Base-by-base conservation (phyloP, 2,329 filamentous ascomycete species). In the Thelonectria olida region DNA sequence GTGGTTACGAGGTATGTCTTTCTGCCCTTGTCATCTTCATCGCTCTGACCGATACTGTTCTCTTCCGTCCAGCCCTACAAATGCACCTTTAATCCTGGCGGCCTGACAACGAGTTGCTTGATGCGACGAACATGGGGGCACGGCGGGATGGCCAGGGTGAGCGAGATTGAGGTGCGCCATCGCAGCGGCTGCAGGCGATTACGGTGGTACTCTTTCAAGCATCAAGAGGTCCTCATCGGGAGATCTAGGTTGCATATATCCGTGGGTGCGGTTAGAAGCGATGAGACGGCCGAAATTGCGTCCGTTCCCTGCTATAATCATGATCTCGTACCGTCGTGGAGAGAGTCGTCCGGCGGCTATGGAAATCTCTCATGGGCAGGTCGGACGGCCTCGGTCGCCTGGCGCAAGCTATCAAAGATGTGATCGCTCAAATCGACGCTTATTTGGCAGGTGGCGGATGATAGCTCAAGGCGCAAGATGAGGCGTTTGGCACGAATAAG, bases 151-250 rank as follows among this genome's bases (percentile, higher is more conserved):
- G 60, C 65, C 57, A 61, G 69, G 68, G 62, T 64, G 62, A 68
- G 68, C 63, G 67, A 70, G 63, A 69, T 69, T 48, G 67, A 67
- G 50, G 58, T 49, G 61, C 47, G 38, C 54, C 57, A 60, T 58
- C 57, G 45, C 36, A 61, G 49, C 48, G 41, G 60, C 55, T 57
- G 53, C 51, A 52, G 15, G 48, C 36, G 49, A 63, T 54, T 65
- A 50, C 49, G 25, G 28, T 49, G 25, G 38, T 45, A 45, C 25
- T 28, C 39, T 45, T 44, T 42, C 42, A n/a, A n/a, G n/a, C n/a
- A n/a, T n/a, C n/a, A n/a, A n/a, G n/a, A n/a, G n/a, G n/a, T n/a
- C n/a, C n/a, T n/a, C n/a, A n/a, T n/a, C n/a, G n/a, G n/a, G n/a
- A n/a, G n/a, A n/a, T n/a, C n/a, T n/a, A n/a, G n/a, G n/a, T n/a